Evolutionary conservation across 768 basidiomycete genomes (phyloP).

Genomic region (Auricularia sp.): DNA sequence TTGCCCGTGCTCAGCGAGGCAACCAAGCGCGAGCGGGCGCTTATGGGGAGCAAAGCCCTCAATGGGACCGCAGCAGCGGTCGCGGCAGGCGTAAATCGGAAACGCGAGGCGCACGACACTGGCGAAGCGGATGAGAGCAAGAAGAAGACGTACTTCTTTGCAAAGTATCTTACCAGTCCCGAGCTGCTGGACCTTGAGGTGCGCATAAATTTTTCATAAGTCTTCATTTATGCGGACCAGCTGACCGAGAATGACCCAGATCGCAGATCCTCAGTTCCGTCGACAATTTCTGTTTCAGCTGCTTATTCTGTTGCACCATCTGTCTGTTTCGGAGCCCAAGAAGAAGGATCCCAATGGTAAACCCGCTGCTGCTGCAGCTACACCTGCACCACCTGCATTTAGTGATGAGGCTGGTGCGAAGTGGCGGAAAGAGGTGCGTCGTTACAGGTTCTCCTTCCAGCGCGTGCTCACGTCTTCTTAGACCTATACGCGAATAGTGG

Average conservation of each 20-base stretch:
- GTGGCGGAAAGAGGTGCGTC: conserved; percentile 55
- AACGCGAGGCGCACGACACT: conserved; percentile 43
- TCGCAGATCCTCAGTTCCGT: conserved; percentile 88
- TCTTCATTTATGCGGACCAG: conserved; percentile 3
- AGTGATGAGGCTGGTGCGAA: conserved; percentile 19
- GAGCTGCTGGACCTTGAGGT: conserved; percentile 86
- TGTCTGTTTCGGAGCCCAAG: conserved; percentile 59
- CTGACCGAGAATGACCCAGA: conserved; percentile 31
- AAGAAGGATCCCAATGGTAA: conserved; percentile 44
- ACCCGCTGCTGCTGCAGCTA: conserved; percentile 58
- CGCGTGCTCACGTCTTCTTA: not conserved
- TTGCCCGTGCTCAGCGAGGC: conserved; percentile 76
- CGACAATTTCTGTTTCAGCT: conserved; percentile 80
- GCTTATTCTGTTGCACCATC: conserved; percentile 58
- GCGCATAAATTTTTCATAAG: conserved; percentile 10
- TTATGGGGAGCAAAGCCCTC: conserved; percentile 66
- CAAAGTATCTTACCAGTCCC: conserved; percentile 84
- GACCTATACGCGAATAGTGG: conserved; percentile 42
- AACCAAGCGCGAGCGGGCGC: conserved; percentile 76
- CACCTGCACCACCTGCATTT: too few species aligned
- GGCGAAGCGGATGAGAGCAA: conserved; percentile 39
- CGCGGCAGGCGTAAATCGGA: conserved; percentile 44
- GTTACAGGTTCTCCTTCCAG: not conserved
- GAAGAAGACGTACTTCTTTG: conserved; percentile 75
- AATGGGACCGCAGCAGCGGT: conserved; percentile 17